Percentiles rank a stretch among this genome's conserved stretches.
Evolutionary conservation across 495 filamentous ascomycete species (phyloP).

Genomic region (Mytilinidion resinicola): DNA sequence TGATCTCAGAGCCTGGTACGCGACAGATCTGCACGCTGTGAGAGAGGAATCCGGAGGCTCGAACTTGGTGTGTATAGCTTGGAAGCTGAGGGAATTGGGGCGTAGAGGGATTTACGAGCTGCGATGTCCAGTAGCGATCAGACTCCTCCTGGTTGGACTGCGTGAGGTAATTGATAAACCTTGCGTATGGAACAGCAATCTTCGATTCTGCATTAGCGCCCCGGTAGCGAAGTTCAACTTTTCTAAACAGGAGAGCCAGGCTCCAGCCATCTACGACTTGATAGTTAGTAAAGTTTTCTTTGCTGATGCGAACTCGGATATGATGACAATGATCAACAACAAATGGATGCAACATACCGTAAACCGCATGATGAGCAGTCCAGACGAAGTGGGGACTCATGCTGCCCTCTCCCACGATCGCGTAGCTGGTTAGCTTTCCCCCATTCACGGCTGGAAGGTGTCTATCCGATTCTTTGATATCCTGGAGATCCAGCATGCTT

Average conservation of each 20-base stretch:
- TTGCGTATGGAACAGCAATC: too few relatives aligned
- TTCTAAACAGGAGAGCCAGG: neutral
- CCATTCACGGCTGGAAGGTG: slow-evolving; percentile 13
- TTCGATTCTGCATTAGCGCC: neutral
- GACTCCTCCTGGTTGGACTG: too few relatives aligned
- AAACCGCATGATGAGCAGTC: slow-evolving; percentile 62
- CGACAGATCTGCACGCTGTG: slow-evolving; percentile 6
- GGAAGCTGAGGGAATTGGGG: slow-evolving; percentile 24
- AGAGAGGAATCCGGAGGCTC: slow-evolving; percentile 8
- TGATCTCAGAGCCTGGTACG: slow-evolving; percentile 16
- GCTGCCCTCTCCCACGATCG: slow-evolving; percentile 14
- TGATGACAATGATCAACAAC: slow-evolving; percentile 1
- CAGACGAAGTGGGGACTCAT: slow-evolving; percentile 16
- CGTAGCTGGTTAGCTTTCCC: slow-evolving; percentile 10
- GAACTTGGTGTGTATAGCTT: slow-evolving; percentile 10
- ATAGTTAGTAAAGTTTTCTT: neutral
- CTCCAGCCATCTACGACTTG: neutral
- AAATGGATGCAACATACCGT: slow-evolving; percentile 51
- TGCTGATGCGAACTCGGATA: neutral
- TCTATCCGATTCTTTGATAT: slow-evolving; percentile 10
- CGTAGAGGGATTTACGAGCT: too few relatives aligned
- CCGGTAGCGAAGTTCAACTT: neutral
- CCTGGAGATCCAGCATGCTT: slow-evolving; percentile 5
- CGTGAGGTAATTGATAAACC: too few relatives aligned
- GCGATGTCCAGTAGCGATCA: too few relatives aligned